Base-by-base conservation (phyloP, 495 filamentous ascomycete genomes). In the Parathielavia appendiculata region DNA sequence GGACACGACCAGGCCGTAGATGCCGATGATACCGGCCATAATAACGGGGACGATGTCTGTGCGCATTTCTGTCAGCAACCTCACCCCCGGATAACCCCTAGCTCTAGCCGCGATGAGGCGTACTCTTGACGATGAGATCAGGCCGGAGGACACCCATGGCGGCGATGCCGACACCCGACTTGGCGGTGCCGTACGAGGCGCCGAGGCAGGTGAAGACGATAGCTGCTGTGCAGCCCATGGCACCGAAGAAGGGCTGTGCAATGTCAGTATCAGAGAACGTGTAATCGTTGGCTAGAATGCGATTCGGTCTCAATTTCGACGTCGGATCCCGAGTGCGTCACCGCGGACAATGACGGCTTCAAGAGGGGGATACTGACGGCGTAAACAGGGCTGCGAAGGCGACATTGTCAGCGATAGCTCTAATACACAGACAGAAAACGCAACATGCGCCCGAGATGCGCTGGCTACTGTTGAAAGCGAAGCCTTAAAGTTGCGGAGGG, bases 11-110 rank as follows among this genome's bases (percentile, higher is more conserved):
- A 99, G 84, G 67, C 93, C 93, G 81, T 99, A 99, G 77, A 99
- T 99, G 86, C 89, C 95, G 76, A 99, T 97, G 79, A 99, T 99
- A 97, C 93, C 93, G 81, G 93, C 93, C 93, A 99, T 99, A 83
- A 99, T 95, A 76, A 98, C 93, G 70, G 93, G 93, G 59, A 98
- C 91, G 71, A 98, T 96, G 81, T 97, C 93, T 98, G 63, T 30
- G 19, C 9, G 2, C 11, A 19, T 36, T 30, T 56, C 14, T 4
- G 20, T 23, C 5, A 14, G 14, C 8, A 40, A 52, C 13, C 36
- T 5, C n/a, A 30, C 2, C 30, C 46, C 14, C 26, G n/a, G 32
- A 36, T 38, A 7, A 10, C 4, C 5, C 20, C 22, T 20, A 19
- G 10, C 35, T 51, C 13, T 39, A 1, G 40, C 47, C 12, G 8